phyloP scores from a whole-genome alignment of 345 rosid species.

The Lepidium aucheri region DNA sequence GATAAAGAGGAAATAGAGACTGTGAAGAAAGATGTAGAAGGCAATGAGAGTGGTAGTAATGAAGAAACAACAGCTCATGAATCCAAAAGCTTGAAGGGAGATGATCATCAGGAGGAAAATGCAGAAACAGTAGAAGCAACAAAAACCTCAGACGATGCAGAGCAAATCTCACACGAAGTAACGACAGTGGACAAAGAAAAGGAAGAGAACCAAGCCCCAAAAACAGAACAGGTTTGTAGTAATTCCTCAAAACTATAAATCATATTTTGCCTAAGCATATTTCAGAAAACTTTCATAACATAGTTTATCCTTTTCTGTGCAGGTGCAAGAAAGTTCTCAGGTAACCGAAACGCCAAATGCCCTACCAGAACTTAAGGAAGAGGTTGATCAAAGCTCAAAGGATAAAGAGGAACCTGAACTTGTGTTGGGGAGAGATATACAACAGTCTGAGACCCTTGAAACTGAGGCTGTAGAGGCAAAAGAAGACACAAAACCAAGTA shows the following conservation, averaged over 20 bases:
- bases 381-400: not conserved
- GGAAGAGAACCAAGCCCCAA: not conserved
- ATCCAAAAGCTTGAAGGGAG: not conserved
- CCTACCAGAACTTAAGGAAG: not conserved
- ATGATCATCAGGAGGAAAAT: not conserved
- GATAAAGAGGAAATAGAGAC: not conserved
- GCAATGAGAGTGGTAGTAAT: not conserved
- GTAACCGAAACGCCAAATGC: not conserved
- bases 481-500: not conserved
- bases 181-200: not conserved
- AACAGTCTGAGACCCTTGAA: constrained; percentile 6
- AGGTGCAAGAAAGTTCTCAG: not conserved
- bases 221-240: not conserved
- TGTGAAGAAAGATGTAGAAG: not conserved
- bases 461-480: not conserved
- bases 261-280: not conserved
- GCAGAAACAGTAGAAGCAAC: not conserved
- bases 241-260: not conserved
- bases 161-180: not conserved
- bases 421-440: not conserved
- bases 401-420: not conserved
- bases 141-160: not conserved
- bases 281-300: not conserved
- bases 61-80: constrained; percentile 5
- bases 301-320: not conserved